A percentile compares a stretch with the other conserved stretches of the same genome.
Conservation (phyloP, 2,329 filamentous ascomycete genomes). For the Orbilia quercus region DNA sequence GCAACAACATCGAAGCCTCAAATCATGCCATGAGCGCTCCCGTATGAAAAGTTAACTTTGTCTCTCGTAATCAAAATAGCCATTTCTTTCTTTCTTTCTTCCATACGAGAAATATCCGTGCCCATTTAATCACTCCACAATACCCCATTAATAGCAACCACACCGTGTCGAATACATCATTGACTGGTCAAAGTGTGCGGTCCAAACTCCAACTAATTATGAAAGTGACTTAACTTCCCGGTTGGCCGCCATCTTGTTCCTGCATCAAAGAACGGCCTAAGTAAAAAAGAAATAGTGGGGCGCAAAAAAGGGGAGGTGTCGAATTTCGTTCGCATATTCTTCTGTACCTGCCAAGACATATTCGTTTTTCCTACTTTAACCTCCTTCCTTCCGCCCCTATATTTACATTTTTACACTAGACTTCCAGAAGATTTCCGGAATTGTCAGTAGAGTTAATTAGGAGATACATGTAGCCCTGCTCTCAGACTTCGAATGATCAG, state of each 20-base stretch:
- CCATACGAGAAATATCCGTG: constrained; percentile 3
- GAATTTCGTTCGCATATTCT: constrained; percentile 22
- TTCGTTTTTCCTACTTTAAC: background rate
- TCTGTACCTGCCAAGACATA: constrained; percentile 43
- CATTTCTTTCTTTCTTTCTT: background rate
- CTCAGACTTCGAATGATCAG: too few species aligned
- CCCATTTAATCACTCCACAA: constrained; percentile 2
- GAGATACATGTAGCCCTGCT: too few species aligned
- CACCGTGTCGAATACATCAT: background rate
- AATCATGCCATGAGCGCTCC: constrained; percentile 17
- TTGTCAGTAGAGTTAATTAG: background rate
- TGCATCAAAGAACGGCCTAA: constrained; percentile 21
- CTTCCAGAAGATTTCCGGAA: constrained; percentile 55
- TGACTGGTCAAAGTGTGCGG: background rate
- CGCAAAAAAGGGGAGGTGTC: constrained; percentile 10
- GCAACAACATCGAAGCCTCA: background rate
- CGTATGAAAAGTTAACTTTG: too few species aligned
- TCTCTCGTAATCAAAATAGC: too few species aligned
- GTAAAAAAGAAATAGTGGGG: constrained; percentile 8
- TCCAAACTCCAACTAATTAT: too few species aligned
- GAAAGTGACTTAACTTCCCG: too few species aligned
- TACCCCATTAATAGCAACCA: constrained; percentile 37
- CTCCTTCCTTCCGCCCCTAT: constrained; percentile 31
- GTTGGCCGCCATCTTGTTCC: too few species aligned
- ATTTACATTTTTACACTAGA: constrained; percentile 27